Conservation (phyloP, 768 basidiomycete genomes). For the Agrocybe pediades region DNA sequence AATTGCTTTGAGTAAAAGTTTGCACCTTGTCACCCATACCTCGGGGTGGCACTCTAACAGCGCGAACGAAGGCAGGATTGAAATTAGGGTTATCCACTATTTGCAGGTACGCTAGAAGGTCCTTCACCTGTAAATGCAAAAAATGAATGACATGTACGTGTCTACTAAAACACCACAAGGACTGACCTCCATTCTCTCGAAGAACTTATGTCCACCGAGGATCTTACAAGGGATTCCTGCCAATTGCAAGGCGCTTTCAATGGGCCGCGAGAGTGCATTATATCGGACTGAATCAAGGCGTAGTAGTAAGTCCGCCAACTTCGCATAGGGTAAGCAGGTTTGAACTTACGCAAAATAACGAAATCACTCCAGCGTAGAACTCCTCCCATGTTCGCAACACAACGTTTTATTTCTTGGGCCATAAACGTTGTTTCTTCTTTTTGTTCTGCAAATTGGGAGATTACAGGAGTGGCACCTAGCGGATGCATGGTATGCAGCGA, state of each 20-base stretch:
- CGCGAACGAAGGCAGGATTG: constrained; percentile 69
- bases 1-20: background rate
- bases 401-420: constrained; percentile 74
- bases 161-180: background rate
- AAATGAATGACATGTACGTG: background rate
- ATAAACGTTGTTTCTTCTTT: constrained; percentile 71
- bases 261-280: constrained; percentile 73
- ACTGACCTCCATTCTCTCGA: constrained; percentile 76
- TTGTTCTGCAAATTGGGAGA: constrained; percentile 55
- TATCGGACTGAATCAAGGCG: constrained; percentile 61
- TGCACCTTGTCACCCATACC: constrained; percentile 78
- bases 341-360: constrained; percentile 71
- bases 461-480: constrained; percentile 56
- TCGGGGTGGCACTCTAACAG: constrained; percentile 71
- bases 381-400: constrained; percentile 76
- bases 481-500: constrained; percentile 71
- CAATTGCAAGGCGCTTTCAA: constrained; percentile 77
- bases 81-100: constrained; percentile 73
- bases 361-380: constrained; percentile 74
- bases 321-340: background rate
- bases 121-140: constrained; percentile 68
- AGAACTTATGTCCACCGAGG: constrained; percentile 83
- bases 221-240: constrained; percentile 78
- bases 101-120: constrained; percentile 81
- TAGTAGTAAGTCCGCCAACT: background rate